Percentiles rank a stretch among this genome's conserved stretches.
Conservation (phyloP, 1,284 basidiomycete species). For the Sphaerobolus stellatus region DNA sequence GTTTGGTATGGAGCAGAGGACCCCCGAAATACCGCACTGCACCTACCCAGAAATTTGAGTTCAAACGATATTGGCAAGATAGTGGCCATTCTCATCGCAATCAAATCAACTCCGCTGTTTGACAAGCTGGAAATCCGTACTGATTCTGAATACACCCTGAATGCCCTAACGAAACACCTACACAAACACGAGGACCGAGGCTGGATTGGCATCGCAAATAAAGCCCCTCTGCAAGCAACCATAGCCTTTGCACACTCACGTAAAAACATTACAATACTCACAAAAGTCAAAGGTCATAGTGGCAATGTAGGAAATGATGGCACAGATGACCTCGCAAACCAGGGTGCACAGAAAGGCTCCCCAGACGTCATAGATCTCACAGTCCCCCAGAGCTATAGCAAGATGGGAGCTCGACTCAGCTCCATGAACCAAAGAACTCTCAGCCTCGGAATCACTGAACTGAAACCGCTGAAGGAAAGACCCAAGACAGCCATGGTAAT, state of each 20-base stretch:
- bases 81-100: conserved; percentile 16
- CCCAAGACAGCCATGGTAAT: background rate
- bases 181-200: conserved; percentile 22
- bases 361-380: background rate
- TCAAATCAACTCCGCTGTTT: background rate
- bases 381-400: background rate
- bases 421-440: background rate
- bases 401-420: background rate
- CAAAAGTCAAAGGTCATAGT: conserved; percentile 20
- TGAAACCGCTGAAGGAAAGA: background rate
- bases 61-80: conserved; percentile 27
- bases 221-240: conserved; percentile 7
- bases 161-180: conserved; percentile 17
- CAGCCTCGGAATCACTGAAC: background rate
- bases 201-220: conserved; percentile 14
- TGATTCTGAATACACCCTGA: conserved; percentile 24
- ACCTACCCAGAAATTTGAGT: conserved; percentile 17
- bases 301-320: conserved; percentile 18
- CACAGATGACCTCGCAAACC: conserved; percentile 16
- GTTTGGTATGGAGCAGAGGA: conserved; percentile 14
- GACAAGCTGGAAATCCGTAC: conserved; percentile 13
- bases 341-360: background rate
- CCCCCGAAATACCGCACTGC: conserved; percentile 11
- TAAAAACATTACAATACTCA: conserved; percentile 15
- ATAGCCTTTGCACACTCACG: conserved; percentile 1